Conservation (phyloP, 495 filamentous ascomycete species). For the Aspergillus steynii region DNA sequence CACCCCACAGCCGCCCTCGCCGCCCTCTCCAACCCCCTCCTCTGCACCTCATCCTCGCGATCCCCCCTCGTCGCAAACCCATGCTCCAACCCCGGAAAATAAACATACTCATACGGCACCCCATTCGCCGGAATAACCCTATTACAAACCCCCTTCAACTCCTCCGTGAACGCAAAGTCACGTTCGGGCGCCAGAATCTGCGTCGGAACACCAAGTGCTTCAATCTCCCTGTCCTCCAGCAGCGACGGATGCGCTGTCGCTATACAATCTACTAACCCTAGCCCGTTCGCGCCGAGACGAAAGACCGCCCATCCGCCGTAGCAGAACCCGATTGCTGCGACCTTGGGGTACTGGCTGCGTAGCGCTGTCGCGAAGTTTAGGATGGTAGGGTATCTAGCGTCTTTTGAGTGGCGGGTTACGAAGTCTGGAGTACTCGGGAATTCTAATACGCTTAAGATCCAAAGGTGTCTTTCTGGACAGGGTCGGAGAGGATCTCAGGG, state of each 20-base stretch:
- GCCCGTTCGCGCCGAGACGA: conserved; percentile 43
- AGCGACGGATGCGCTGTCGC: conserved; percentile 55
- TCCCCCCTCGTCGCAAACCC: conserved; percentile 49
- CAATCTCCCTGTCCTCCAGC: conserved; percentile 51
- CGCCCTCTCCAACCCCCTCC: too few species aligned
- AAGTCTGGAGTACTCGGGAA: conserved; percentile 45
- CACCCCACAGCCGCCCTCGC: too few species aligned
- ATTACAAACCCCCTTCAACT: conserved; percentile 52
- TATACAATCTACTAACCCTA: conserved; percentile 54
- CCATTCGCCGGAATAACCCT: conserved; percentile 39
- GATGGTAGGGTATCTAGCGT: conserved; percentile 54
- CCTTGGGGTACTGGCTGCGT: conserved; percentile 34
- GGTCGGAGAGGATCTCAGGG: conserved; percentile 36
- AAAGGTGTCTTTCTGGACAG: conserved; percentile 31
- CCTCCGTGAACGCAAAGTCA: conserved; percentile 46
- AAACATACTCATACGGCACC: conserved; percentile 56
- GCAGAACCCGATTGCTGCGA: conserved; percentile 62
- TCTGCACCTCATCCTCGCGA: conserved; percentile 22
- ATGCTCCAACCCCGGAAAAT: conserved; percentile 57
- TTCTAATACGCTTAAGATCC: too few species aligned
- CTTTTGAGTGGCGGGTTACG: conserved; percentile 38
- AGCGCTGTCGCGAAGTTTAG: conserved; percentile 48
- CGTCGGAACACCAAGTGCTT: conserved; percentile 51
- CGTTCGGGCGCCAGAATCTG: conserved; percentile 60
- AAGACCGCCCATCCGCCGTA: conserved; percentile 61